Percentiles rank a stretch among this genome's conserved stretches.
These are phyloP conservation scores for Prunus yedoensis DNA, from an alignment of 331 rosid species.

Conservation along the genomic window DNA sequence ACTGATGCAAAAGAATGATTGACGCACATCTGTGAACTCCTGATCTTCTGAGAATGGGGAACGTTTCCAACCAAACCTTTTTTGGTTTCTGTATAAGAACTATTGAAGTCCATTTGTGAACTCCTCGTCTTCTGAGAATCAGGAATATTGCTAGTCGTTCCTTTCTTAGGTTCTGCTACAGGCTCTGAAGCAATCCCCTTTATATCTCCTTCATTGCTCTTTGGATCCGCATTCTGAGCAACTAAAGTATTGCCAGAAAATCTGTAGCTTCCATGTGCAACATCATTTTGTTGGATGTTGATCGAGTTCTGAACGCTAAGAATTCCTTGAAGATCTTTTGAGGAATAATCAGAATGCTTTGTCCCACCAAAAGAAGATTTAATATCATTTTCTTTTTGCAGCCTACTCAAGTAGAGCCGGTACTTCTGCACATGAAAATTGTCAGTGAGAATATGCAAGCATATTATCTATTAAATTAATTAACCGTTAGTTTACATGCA, in stretches of 20 bases:
- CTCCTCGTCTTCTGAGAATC: conserved; percentile 35
- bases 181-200: conserved; percentile 47
- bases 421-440: conserved; percentile 64
- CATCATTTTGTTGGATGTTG: conserved; percentile 53
- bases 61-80: too few species aligned
- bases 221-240: conserved; percentile 36
- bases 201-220: conserved; percentile 44
- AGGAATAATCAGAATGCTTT: conserved; percentile 56
- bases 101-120: conserved; percentile 32
- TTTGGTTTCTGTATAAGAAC: too few species aligned
- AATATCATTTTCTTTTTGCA: conserved; percentile 69
- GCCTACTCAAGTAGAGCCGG: conserved; percentile 87
- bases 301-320: conserved; percentile 47
- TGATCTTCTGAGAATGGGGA: too few species aligned
- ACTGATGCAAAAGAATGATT: too few species aligned
- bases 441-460: conserved; percentile 27
- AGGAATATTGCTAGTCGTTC: conserved; percentile 30
- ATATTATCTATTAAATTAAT: not conserved
- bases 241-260: conserved; percentile 45
- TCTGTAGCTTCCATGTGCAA: conserved; percentile 44
- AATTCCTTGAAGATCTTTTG: conserved; percentile 56
- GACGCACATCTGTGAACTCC: too few species aligned
- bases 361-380: conserved; percentile 60
- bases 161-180: conserved; percentile 40
- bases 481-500: too few species aligned